These are phyloP conservation scores for Gymnopilus junonius DNA, from an alignment of 768 basidiomycete species.

Conservation along the genomic window DNA sequence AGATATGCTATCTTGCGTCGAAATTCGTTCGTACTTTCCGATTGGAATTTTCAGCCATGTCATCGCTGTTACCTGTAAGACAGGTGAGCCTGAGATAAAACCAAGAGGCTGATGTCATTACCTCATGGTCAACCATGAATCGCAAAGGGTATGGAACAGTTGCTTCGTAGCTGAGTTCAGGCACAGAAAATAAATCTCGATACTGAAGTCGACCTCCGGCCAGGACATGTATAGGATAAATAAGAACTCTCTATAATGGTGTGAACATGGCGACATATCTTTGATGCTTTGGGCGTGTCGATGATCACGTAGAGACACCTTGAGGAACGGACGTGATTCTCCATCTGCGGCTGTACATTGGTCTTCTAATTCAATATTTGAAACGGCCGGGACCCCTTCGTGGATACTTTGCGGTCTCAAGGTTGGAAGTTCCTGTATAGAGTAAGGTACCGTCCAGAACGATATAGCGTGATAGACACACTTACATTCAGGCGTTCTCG, in stretches of 20 bases:
- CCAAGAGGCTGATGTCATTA: constrained; percentile 26
- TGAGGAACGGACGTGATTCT: constrained; percentile 72
- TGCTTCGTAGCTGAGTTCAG: constrained; percentile 79
- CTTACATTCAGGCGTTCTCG: constrained; percentile 74
- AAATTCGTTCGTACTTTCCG: constrained; percentile 66
- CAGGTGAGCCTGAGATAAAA: not conserved
- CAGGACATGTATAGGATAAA: constrained; percentile 48
- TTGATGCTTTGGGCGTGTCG: constrained; percentile 75
- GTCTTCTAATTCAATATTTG: constrained; percentile 55
- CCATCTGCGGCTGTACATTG: constrained; percentile 82
- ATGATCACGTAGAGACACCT: constrained; percentile 72
- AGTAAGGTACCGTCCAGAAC: not conserved
- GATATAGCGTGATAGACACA: not conserved
- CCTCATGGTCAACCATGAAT: constrained; percentile 95
- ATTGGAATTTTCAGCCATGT: constrained; percentile 91
- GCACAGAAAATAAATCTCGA: constrained; percentile 53
- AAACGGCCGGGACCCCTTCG: constrained; percentile 34
- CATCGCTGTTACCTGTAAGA: constrained; percentile 82
- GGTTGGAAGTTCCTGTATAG: not conserved
- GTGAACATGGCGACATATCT: constrained; percentile 60
- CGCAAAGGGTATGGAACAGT: constrained; percentile 85
- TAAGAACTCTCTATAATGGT: constrained; percentile 1
- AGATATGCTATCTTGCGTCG: constrained; percentile 60
- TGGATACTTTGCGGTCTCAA: not conserved
- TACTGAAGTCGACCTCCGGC: constrained; percentile 72